Percentiles rank a stretch among this genome's conserved stretches.
Evolutionary conservation across 2,329 filamentous ascomycete genomes (phyloP).

Genomic region (Aspergillus brunneoviolaceus): DNA sequence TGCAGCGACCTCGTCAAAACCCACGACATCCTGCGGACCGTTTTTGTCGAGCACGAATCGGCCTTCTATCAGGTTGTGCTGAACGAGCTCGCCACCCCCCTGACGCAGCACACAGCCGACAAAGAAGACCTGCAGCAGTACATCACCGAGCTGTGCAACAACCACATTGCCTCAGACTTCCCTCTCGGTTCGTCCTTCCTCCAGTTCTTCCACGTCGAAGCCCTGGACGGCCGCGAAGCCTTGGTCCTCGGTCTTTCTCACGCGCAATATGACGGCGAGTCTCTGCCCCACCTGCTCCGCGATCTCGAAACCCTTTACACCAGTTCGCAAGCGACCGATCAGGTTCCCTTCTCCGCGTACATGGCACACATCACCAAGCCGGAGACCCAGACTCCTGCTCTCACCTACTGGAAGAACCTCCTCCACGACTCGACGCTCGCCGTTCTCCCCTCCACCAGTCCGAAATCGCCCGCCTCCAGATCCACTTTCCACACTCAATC

Average conservation of each 20-base stretch:
- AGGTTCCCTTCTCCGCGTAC: constrained; percentile 44
- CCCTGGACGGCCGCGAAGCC: constrained; percentile 25
- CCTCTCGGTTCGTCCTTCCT: constrained; percentile 58
- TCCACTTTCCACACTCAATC: constrained; percentile 24
- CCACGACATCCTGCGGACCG: constrained; percentile 64
- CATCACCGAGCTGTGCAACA: constrained; percentile 49
- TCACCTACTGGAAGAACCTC: constrained; percentile 51
- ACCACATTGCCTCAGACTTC: constrained; percentile 54
- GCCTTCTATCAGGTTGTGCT: constrained; percentile 57
- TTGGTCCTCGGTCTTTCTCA: constrained; percentile 61
- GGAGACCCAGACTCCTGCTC: constrained; percentile 48
- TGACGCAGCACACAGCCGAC: constrained; percentile 51
- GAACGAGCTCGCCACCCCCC: constrained; percentile 46
- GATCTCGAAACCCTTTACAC: constrained; percentile 57
- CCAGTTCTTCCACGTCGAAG: constrained; percentile 53
- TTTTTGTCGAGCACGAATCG: constrained; percentile 57
- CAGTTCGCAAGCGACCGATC: constrained; percentile 29
- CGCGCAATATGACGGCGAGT: constrained; percentile 67
- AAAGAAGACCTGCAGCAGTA: constrained; percentile 47
- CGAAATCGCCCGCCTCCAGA: neutral
- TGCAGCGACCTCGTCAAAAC: constrained; percentile 51
- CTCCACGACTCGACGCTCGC: constrained; percentile 54
- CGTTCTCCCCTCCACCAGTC: constrained; percentile 16
- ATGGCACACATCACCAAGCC: constrained; percentile 33
- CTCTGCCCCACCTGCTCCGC: constrained; percentile 57